Conservation (phyloP, 768 basidiomycete genomes). For the Glaciozyma martinii region DNA sequence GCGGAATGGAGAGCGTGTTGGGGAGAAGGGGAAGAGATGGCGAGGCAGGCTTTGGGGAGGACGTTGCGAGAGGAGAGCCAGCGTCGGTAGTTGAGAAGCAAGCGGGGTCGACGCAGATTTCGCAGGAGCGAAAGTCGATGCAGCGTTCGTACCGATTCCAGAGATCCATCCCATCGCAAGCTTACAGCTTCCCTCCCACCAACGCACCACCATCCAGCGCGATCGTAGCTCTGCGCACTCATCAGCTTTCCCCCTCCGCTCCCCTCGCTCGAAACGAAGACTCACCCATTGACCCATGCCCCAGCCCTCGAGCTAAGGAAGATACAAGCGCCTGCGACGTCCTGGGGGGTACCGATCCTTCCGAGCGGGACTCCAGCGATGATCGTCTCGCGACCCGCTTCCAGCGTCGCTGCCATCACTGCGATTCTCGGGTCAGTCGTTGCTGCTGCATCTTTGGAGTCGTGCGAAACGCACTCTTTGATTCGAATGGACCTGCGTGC, state of each 20-base stretch:
- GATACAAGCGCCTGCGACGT: constrained; percentile 56
- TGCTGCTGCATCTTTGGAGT: not conserved
- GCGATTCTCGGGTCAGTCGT: not conserved
- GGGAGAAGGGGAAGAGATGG: too few relatives aligned
- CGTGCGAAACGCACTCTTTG: not conserved
- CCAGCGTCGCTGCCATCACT: constrained; percentile 54
- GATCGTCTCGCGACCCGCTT: constrained; percentile 45
- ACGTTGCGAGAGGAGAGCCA: too few relatives aligned
- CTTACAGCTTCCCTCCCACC: constrained; percentile 35
- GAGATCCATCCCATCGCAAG: too few relatives aligned
- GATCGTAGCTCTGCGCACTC: constrained; percentile 46
- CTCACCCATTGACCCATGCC: constrained; percentile 52
- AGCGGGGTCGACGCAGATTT: too few relatives aligned
- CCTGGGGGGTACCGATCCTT: constrained; percentile 56
- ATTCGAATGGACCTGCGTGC: not conserved
- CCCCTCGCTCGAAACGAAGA: not conserved
- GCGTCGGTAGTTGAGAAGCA: too few relatives aligned
- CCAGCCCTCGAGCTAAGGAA: constrained; percentile 57
- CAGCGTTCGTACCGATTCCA: too few relatives aligned
- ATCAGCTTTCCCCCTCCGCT: not conserved
- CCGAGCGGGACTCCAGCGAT: constrained; percentile 46
- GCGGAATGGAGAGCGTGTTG: too few relatives aligned
- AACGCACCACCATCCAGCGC: constrained; percentile 55
- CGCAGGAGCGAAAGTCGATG: too few relatives aligned
- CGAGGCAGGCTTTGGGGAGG: too few relatives aligned